Conservation (phyloP, 2,329 filamentous ascomycete genomes). For the Colletotrichum spinosum region DNA sequence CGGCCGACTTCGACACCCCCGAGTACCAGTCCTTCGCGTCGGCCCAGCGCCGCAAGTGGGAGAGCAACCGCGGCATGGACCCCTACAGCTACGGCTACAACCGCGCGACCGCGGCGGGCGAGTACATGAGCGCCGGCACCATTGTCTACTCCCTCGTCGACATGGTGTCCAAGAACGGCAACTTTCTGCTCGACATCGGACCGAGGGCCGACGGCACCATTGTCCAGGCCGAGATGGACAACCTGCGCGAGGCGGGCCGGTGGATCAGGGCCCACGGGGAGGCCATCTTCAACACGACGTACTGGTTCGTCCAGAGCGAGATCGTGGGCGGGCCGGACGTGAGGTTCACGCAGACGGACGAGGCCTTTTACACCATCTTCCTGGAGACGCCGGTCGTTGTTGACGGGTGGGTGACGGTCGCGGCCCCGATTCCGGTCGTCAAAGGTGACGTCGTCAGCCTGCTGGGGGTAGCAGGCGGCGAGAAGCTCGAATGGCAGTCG, state of each 20-base stretch:
- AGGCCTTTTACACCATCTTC: constrained; percentile 65
- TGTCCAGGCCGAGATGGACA: constrained; percentile 57
- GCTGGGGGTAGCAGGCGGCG: constrained; percentile 52
- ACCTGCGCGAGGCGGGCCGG: constrained; percentile 61
- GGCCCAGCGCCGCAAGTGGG: constrained; percentile 62
- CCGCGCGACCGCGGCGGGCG: constrained; percentile 58
- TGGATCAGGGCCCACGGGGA: constrained; percentile 67
- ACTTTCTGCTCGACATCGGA: constrained; percentile 67
- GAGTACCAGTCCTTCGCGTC: constrained; percentile 63
- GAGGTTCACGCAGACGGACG: constrained; percentile 62
- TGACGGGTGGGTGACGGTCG: constrained; percentile 51
- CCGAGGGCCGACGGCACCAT: constrained; percentile 67
- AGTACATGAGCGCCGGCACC: constrained; percentile 64
- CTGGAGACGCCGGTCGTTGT: constrained; percentile 51
- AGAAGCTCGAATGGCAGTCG: constrained; percentile 29
- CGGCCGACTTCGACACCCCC: constrained; percentile 69
- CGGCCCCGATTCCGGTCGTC: constrained; percentile 58
- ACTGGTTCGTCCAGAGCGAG: constrained; percentile 62
- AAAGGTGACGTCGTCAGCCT: constrained; percentile 55
- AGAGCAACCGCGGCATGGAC: constrained; percentile 70
- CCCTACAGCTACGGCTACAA: constrained; percentile 71
- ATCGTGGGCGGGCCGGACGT: constrained; percentile 49
- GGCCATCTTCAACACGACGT: constrained; percentile 68
- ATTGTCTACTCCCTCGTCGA: constrained; percentile 62
- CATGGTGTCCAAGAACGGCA: constrained; percentile 66